A percentile compares a stretch with the other conserved stretches of the same genome.
These are phyloP conservation scores for Phytophthora pini DNA, from an alignment of 352 stramenopile species.

Conservation along the genomic window DNA sequence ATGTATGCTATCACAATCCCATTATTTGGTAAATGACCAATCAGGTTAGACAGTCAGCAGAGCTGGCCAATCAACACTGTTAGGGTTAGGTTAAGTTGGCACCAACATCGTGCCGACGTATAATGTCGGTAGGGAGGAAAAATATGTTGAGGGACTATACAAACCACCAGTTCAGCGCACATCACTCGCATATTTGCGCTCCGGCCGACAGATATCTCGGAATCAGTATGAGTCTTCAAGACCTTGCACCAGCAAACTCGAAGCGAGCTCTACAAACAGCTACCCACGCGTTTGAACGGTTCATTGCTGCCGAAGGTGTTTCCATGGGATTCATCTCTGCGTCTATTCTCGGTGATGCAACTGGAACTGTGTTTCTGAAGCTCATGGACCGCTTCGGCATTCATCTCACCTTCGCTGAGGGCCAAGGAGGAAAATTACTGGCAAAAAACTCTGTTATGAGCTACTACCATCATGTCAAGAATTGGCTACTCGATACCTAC, in stretches of 20 bases:
- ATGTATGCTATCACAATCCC: no score
- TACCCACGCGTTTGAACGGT: constrained; percentile 23
- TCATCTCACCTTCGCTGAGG: constrained; percentile 12
- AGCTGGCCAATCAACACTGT: no score
- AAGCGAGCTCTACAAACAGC: not conserved
- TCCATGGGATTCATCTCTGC: constrained; percentile 21
- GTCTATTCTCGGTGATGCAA: not conserved
- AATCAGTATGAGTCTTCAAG: not conserved
- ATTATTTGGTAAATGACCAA: not conserved
- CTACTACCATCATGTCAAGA: constrained; percentile 30
- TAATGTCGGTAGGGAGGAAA: not conserved
- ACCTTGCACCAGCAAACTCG: not conserved
- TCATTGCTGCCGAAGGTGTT: constrained; percentile 20
- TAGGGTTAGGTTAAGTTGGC: not conserved
- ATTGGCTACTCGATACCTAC: constrained; percentile 23
- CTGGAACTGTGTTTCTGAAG: constrained; percentile 13
- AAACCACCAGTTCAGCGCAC: not conserved
- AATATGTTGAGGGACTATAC: not conserved
- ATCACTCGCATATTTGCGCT: not conserved
- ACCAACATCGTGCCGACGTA: not conserved
- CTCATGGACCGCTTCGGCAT: constrained; percentile 20
- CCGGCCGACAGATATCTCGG: not conserved
- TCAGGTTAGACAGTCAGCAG: not conserved
- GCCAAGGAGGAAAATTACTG: not conserved
- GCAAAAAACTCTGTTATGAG: constrained; percentile 18